Conservation (phyloP, 768 basidiomycete genomes). For the Boletus huronensis region DNA sequence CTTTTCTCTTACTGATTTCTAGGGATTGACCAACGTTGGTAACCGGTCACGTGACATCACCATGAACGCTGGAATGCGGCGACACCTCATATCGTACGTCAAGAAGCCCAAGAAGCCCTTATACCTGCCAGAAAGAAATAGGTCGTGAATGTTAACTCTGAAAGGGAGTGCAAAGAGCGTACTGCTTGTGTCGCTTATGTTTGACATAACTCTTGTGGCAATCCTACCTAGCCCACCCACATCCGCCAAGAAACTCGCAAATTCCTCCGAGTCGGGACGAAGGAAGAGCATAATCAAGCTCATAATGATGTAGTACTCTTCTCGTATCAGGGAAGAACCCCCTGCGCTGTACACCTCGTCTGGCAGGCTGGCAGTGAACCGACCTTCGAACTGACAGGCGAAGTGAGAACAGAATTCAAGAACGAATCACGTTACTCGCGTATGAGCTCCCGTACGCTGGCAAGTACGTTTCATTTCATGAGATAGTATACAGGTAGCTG, state of each 20-base stretch:
- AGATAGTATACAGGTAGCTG: background rate
- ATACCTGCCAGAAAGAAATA: background rate
- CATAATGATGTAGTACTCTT: background rate
- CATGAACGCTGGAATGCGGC: too few relatives aligned
- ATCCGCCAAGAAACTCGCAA: background rate
- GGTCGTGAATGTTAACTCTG: background rate
- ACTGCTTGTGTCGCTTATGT: background rate
- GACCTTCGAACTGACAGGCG: too few relatives aligned
- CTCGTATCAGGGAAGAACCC: background rate
- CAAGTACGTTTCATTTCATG: background rate
- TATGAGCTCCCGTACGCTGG: background rate
- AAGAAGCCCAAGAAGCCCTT: background rate
- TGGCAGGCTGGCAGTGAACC: background rate
- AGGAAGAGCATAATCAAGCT: background rate
- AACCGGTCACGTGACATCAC: slow-evolving; percentile 5
- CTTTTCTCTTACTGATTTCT: background rate
- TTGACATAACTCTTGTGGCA: background rate
- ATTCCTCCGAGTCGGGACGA: background rate
- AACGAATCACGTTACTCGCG: background rate
- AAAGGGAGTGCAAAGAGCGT: background rate
- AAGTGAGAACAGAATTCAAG: background rate
- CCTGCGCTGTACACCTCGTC: background rate
- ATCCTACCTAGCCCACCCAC: background rate
- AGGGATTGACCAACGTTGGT: too few relatives aligned
- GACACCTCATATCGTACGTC: background rate